Evolutionary conservation across 2,329 filamentous ascomycete genomes (phyloP).

Genomic region (Diaporthe destruens): DNA sequence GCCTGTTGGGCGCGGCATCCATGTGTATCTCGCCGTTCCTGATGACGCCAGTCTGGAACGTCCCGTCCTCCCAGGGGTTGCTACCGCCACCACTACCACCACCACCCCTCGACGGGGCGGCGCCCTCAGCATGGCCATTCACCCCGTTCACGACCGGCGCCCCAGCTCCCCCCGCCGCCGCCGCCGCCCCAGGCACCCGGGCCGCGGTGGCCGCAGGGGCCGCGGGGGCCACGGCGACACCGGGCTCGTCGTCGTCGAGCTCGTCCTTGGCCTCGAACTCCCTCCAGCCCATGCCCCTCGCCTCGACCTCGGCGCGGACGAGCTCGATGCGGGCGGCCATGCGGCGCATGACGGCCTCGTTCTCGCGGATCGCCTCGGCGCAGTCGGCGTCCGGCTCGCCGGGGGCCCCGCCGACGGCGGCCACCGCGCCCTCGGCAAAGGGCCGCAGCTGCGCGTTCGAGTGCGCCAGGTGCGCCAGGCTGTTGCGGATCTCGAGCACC

Average conservation of each 20-base stretch:
- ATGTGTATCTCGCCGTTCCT: constrained; percentile 63
- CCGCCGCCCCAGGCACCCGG: not conserved
- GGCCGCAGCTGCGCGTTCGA: constrained; percentile 80
- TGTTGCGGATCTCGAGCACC: constrained; percentile 81
- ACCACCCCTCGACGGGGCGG: not conserved
- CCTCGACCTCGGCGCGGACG: constrained; percentile 74
- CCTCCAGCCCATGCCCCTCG: constrained; percentile 67
- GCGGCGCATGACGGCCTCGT: constrained; percentile 75
- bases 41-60: constrained; percentile 72
- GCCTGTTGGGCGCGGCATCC: constrained; percentile 48
- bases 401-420: constrained; percentile 48
- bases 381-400: constrained; percentile 73
- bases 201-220: not conserved
- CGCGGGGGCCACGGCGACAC: constrained; percentile 1
- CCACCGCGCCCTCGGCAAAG: constrained; percentile 67
- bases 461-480: constrained; percentile 78
- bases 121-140: constrained; percentile 45
- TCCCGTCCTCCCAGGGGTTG: constrained; percentile 72
- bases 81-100: not conserved
- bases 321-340: constrained; percentile 76
- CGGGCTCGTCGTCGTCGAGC: constrained; percentile 49
- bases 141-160: constrained; percentile 45
- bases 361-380: constrained; percentile 79
- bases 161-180: constrained; percentile 19
- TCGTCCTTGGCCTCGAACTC: constrained; percentile 65